A percentile compares a stretch with the other conserved stretches of the same genome.
These are phyloP conservation scores for Globisporangium sylvaticum DNA, from an alignment of 352 stramenopile genomes.

Conservation along the genomic window DNA sequence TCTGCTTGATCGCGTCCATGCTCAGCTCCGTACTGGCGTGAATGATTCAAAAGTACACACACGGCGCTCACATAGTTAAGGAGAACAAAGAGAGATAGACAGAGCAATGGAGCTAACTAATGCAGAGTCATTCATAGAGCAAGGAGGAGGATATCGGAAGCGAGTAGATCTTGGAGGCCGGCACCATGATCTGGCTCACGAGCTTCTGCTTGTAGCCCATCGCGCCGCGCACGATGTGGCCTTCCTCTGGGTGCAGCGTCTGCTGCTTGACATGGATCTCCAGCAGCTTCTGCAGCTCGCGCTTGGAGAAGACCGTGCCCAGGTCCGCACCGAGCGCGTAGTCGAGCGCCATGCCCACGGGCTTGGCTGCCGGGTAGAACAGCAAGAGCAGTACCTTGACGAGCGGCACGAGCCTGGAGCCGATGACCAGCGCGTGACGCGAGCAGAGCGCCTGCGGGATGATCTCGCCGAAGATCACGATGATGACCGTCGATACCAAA, in stretches of 20 bases:
- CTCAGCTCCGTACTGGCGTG: constrained; percentile 47
- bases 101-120: background rate
- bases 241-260: constrained; percentile 91
- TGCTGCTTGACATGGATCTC: constrained; percentile 94
- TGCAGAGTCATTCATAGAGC: background rate
- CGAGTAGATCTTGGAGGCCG: constrained; percentile 73
- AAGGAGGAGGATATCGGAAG: constrained; percentile 59
- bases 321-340: constrained; percentile 90
- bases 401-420: constrained; percentile 77
- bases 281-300: constrained; percentile 94
- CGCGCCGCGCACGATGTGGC: constrained; percentile 93
- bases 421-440: constrained; percentile 85
- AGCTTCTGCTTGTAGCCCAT: constrained; percentile 75
- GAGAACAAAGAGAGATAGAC: too few relatives aligned
- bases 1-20: constrained; percentile 58
- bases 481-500: constrained; percentile 91
- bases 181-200: constrained; percentile 92
- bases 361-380: constrained; percentile 89
- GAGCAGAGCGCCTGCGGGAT: constrained; percentile 91
- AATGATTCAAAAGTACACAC: constrained; percentile 22
- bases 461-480: constrained; percentile 96
- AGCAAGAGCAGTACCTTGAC: constrained; percentile 92
- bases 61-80: constrained; percentile 16
- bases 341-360: constrained; percentile 91
- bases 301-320: constrained; percentile 92